These are phyloP conservation scores for Ascobolus immersus DNA, from an alignment of 495 filamentous ascomycete species.

Conservation along the genomic window DNA sequence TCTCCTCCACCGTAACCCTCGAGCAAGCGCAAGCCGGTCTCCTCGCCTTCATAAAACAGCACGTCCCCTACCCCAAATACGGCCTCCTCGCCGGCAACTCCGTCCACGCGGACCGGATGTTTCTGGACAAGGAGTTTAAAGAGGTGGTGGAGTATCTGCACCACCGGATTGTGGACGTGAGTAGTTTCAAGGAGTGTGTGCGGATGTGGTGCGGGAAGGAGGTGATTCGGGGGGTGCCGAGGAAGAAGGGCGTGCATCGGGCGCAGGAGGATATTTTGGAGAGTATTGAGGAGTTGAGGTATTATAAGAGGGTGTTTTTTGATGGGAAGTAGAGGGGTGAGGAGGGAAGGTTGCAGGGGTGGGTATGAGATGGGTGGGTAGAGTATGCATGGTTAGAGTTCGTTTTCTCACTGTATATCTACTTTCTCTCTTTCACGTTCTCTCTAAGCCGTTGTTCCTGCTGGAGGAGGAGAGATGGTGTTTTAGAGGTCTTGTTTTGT, in stretches of 20 bases:
- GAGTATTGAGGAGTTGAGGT: slow-evolving; percentile 73
- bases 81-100: slow-evolving; percentile 75
- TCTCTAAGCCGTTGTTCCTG: too few species aligned
- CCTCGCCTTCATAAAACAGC: slow-evolving; percentile 47
- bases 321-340: slow-evolving; percentile 13
- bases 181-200: slow-evolving; percentile 66
- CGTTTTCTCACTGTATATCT: too few species aligned
- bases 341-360: too few species aligned
- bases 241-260: slow-evolving; percentile 53
- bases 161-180: slow-evolving; percentile 81
- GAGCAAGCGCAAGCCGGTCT: slow-evolving; percentile 46
- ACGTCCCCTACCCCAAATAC: slow-evolving; percentile 34
- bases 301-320: slow-evolving; percentile 46
- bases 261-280: slow-evolving; percentile 78
- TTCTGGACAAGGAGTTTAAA: slow-evolving; percentile 46
- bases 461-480: too few species aligned
- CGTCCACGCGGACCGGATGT: slow-evolving; percentile 70
- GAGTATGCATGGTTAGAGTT: too few species aligned
- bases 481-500: too few species aligned
- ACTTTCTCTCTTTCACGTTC: too few species aligned
- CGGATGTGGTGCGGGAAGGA: slow-evolving; percentile 48
- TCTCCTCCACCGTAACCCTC: slow-evolving; percentile 44
- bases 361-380: too few species aligned
- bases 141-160: slow-evolving; percentile 49
- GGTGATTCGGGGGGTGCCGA: slow-evolving; percentile 32